These are phyloP conservation scores for Aspergillus glaucus DNA, from an alignment of 2,329 filamentous ascomycete species.

Conservation along the genomic window DNA sequence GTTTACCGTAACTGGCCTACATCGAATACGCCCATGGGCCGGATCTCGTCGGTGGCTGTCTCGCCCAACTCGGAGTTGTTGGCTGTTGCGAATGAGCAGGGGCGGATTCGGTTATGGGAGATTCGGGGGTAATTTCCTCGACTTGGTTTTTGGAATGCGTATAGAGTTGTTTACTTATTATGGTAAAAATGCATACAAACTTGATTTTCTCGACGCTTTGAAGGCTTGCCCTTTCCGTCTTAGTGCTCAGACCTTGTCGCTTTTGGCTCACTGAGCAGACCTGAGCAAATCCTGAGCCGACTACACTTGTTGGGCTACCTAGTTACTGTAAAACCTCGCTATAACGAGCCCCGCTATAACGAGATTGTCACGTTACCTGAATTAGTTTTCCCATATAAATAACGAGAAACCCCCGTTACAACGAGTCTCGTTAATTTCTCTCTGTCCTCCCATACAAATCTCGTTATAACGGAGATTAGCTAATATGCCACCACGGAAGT, in stretches of 20 bases:
- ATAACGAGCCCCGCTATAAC: background rate
- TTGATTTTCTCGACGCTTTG: too few species aligned
- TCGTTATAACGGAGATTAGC: background rate
- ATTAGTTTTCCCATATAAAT: background rate
- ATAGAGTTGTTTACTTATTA: too few species aligned
- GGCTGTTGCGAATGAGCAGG: conserved; percentile 81
- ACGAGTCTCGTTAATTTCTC: background rate
- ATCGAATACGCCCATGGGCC: conserved; percentile 75
- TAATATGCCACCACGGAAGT: background rate
- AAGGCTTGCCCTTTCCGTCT: too few species aligned
- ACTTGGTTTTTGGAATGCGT: too few species aligned
- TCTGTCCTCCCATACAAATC: background rate
- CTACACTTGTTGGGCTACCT: too few species aligned
- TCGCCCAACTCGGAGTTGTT: conserved; percentile 61
- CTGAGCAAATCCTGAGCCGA: background rate
- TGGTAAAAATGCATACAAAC: too few species aligned
- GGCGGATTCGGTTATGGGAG: conserved; percentile 88
- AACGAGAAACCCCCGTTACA: background rate
- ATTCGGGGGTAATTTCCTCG: conserved; percentile 55
- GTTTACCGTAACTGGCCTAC: conserved; percentile 98
- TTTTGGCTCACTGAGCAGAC: background rate
- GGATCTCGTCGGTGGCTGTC: conserved; percentile 70
- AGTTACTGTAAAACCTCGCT: background rate
- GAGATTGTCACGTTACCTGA: background rate
- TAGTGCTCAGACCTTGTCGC: background rate